These are phyloP conservation scores for Ganoderma lingzhi DNA, from an alignment of 1,284 basidiomycete genomes.

Conservation along the genomic window DNA sequence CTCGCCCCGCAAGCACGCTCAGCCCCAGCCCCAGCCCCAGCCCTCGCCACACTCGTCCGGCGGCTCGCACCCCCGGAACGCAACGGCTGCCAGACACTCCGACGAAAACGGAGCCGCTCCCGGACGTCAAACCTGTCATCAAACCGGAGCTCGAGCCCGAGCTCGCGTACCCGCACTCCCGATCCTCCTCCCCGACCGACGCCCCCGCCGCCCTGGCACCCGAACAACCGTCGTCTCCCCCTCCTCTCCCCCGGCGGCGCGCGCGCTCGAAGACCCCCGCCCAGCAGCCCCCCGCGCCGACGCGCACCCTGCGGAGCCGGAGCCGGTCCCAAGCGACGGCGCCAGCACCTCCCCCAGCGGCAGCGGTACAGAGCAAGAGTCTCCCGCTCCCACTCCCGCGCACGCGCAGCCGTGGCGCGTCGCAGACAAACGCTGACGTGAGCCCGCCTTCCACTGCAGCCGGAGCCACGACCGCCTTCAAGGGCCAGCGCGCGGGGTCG, in stretches of 20 bases:
- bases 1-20: neutral
- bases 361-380: neutral
- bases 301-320: conserved; percentile 25
- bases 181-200: neutral
- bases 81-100: neutral
- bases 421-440: neutral
- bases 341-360: conserved; percentile 7
- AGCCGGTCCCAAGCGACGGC: conserved; percentile 27
- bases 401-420: conserved; percentile 23
- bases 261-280: conserved; percentile 9
- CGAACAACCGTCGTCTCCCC: conserved; percentile 9
- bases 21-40: neutral
- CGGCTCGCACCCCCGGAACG: conserved; percentile 20
- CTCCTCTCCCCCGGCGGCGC: conserved; percentile 19
- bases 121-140: neutral
- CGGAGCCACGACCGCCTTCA: neutral
- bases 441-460: neutral
- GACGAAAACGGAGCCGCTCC: neutral
- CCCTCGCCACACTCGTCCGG: conserved; percentile 6
- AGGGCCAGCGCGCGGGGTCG: conserved; percentile 13
- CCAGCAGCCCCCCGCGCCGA: neutral
- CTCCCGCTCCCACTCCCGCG: conserved; percentile 11
- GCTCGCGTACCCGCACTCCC: conserved; percentile 5
- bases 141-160: neutral
- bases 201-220: neutral